Evolutionary conservation across 2,329 filamentous ascomycete genomes (phyloP), one percentile per base, ranked within the genome.

Genomic region (Purpureocillium takamizusanense): DNA sequence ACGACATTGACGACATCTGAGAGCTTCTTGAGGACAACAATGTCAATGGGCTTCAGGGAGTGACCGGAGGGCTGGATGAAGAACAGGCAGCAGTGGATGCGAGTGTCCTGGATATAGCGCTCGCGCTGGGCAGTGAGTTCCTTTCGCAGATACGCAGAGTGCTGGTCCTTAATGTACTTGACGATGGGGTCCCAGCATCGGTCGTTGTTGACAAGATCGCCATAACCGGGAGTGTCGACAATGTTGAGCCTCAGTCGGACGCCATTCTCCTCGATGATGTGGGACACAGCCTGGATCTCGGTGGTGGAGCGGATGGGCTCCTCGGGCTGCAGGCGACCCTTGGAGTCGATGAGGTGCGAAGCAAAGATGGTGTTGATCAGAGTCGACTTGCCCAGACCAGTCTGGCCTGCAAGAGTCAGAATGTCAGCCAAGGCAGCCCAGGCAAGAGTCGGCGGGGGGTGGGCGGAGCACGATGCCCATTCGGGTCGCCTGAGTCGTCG

Each of bases 161-260:
- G 92, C 74, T 98, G 92, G 69, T 98, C 92, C 78, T 98, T 98
- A 78, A 98, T 98, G 71, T 98, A 98, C 76, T 98, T 98, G 76
- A 98, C 90, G 63, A 98, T 98, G 47, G 92, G 92, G 62, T 98
- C 92, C 92, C 92, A 98, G 81, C 92, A 98, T 76, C 92, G 85
- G 72, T 98, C 92, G 67, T 98, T 98, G 79, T 98, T 98, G 67
- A 98, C 92, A 60, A 95, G 80, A 59, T 98, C 92, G 59, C 92
- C 92, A 59, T 98, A 98, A 49, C 92, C 92, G 48, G 92, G 92
- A 48, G 92, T 98, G 63, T 98, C 92, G 57, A 98, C 92, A 59
- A 98, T 98, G 78, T 97, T 98, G 59, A 98, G 76, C 56, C 92
- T 80, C 57, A 98, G 81, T 60, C 92, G 89, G 52, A 98, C 92